These are phyloP conservation scores for Cubamyces lactineus DNA, from an alignment of 768 basidiomycete genomes.

Conservation along the genomic window DNA sequence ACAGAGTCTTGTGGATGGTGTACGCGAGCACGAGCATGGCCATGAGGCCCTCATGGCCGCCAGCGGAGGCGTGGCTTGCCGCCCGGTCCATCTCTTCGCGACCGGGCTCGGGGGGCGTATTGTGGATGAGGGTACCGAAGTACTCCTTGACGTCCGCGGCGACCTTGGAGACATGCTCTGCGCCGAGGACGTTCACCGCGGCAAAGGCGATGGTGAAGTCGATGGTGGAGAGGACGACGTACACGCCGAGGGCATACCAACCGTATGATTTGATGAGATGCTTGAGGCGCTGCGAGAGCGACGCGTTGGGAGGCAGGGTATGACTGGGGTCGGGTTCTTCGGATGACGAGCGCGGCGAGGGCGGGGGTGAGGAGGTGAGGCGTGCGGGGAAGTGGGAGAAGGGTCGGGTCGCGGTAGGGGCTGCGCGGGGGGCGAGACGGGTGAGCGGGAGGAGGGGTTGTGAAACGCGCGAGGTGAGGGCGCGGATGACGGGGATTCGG, in stretches of 20 bases:
- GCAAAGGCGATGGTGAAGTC: constrained; percentile 89
- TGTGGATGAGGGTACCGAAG: constrained; percentile 48
- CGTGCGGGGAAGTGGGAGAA: constrained; percentile 55
- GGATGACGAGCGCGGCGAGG: constrained; percentile 32
- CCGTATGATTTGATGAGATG: constrained; percentile 90
- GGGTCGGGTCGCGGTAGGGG: constrained; percentile 40
- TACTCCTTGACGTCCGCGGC: constrained; percentile 58
- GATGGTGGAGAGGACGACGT: constrained; percentile 68
- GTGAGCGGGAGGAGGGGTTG: constrained; percentile 53
- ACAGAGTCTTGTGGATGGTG: constrained; percentile 92
- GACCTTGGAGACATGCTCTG: constrained; percentile 82
- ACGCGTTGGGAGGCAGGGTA: constrained; percentile 49
- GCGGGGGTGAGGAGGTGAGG: constrained; percentile 44
- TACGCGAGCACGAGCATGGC: constrained; percentile 94
- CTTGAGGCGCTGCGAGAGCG: constrained; percentile 73
- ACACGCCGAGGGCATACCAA: constrained; percentile 94
- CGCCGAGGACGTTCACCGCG: constrained; percentile 84
- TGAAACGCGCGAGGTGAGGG: constrained; percentile 47
- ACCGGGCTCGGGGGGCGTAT: constrained; percentile 66
- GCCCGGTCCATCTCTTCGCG: constrained; percentile 61
- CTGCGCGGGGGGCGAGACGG: constrained; percentile 38
- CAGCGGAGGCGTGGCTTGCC: constrained; percentile 33
- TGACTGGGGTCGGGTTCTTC: constrained; percentile 24
- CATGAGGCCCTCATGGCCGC: constrained; percentile 76
- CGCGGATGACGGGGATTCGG: constrained; percentile 51